Evolutionary conservation across 257 asterid genomes (phyloP).

Genomic region (Nicotiana attenuata): DNA sequence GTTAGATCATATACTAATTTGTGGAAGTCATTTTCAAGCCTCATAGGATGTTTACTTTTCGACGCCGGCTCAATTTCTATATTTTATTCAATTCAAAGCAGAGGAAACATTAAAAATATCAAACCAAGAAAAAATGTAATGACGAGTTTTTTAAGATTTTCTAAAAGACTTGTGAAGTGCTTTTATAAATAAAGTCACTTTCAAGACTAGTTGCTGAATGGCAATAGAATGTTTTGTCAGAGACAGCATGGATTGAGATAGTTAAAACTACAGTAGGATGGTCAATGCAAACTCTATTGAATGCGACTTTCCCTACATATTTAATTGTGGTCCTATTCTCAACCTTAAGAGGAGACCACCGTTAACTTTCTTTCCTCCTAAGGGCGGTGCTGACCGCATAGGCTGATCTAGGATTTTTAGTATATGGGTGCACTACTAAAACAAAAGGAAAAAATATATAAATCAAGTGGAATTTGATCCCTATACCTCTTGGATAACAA

Average conservation of each 20-base stretch:
- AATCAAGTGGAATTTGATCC: no score
- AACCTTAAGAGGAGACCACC: background rate
- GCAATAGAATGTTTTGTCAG: slow-evolving; percentile 9
- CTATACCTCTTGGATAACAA: no score
- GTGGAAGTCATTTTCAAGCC: background rate
- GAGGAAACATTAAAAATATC: background rate
- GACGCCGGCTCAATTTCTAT: background rate
- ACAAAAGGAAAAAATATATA: no score
- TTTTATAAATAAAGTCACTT: background rate
- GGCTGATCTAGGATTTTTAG: no score
- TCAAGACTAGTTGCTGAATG: background rate
- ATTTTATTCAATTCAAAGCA: background rate
- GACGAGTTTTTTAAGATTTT: no score
- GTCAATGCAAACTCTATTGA: slow-evolving; percentile 8
- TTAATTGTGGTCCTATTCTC: background rate
- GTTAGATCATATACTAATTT: background rate
- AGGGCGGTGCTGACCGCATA: no score
- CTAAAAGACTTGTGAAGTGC: no score
- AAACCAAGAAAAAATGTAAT: background rate
- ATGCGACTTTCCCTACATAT: background rate
- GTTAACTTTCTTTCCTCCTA: no score
- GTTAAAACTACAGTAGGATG: background rate
- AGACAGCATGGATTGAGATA: background rate
- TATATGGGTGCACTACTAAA: no score
- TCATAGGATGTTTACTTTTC: background rate